Conservation (phyloP, 805 yeast genomes). For the Cyberlindnera xylosilytica region DNA sequence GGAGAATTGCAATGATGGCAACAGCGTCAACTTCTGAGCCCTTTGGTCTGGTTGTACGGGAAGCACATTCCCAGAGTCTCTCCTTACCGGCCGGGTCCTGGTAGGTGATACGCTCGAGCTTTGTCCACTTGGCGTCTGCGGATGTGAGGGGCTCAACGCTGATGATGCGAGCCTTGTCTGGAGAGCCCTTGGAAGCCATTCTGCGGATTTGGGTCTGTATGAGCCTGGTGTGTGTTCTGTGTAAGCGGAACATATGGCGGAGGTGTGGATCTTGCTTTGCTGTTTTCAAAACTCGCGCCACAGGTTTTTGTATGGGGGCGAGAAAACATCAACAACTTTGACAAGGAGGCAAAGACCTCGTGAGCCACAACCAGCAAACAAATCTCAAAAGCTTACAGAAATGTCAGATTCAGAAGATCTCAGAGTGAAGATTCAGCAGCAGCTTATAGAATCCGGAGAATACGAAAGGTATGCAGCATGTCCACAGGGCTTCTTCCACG, state of each 20-base stretch:
- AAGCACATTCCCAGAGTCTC: slow-evolving; percentile 90
- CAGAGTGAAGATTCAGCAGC: slow-evolving; percentile 63
- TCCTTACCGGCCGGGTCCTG: slow-evolving; percentile 65
- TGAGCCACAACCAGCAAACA: background rate
- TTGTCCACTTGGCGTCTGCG: slow-evolving; percentile 62
- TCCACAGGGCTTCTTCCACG: too few relatives aligned
- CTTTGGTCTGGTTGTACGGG: slow-evolving; percentile 34
- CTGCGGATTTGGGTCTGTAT: background rate
- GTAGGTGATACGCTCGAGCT: slow-evolving; percentile 63
- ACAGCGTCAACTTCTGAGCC: slow-evolving; percentile 73
- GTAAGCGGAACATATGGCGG: background rate
- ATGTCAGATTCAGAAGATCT: slow-evolving; percentile 27
- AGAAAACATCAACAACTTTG: background rate
- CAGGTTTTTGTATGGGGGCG: too few relatives aligned
- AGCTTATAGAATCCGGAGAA: slow-evolving; percentile 72
- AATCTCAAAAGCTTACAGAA: background rate
- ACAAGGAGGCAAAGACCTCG: too few relatives aligned
- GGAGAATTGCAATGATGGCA: slow-evolving; percentile 75
- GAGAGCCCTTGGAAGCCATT: slow-evolving; percentile 31
- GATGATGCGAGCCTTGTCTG: slow-evolving; percentile 34
- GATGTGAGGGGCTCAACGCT: slow-evolving; percentile 32
- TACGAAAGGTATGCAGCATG: slow-evolving; percentile 44
- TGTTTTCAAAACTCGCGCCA: background rate
- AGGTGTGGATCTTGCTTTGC: background rate
- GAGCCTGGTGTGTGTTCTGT: background rate